phyloP scores from a whole-genome alignment of 2,329 filamentous ascomycete genomes.

The Pseudohalonectria lignicola region DNA sequence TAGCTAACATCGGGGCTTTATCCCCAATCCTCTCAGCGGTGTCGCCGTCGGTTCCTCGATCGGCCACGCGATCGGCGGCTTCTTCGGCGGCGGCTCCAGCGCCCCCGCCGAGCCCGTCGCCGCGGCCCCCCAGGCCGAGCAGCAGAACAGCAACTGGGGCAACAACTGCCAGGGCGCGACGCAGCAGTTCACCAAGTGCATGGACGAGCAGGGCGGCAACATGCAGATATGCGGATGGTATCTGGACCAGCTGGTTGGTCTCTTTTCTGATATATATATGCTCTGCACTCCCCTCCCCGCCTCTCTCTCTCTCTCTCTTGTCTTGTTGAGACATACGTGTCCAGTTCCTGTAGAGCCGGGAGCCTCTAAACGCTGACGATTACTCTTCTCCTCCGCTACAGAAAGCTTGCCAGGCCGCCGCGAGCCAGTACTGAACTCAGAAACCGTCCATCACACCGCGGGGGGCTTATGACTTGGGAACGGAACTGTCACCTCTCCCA shows the following conservation, averaged over 20 bases:
- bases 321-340: conserved; percentile 12
- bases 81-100: conserved; percentile 69
- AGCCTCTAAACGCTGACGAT: too few relatives aligned
- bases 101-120: conserved; percentile 35
- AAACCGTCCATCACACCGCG: too few relatives aligned
- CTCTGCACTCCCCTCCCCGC: conserved; percentile 5
- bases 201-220: conserved; percentile 90
- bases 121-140: conserved; percentile 39
- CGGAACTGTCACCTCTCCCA: too few relatives aligned
- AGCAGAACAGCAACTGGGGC: conserved; percentile 41
- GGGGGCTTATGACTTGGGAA: too few relatives aligned
- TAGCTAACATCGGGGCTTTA: conserved; percentile 12
- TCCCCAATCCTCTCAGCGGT: conserved; percentile 54
- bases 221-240: conserved; percentile 98
- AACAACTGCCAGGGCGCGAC: conserved; percentile 71
- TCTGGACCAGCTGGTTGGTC: conserved; percentile 67
- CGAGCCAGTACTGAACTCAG: conserved; percentile 60
- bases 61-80: conserved; percentile 84
- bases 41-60: conserved; percentile 92
- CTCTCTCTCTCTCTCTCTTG: background rate
- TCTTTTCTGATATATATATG: too few relatives aligned
- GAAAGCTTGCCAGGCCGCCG: conserved; percentile 76
- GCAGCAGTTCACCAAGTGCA: conserved; percentile 82
- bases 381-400: conserved; percentile 16
- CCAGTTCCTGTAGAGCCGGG: background rate